These are phyloP conservation scores for Globisporangium heterothallicum DNA, from an alignment of 352 stramenopile species.

Conservation along the genomic window DNA sequence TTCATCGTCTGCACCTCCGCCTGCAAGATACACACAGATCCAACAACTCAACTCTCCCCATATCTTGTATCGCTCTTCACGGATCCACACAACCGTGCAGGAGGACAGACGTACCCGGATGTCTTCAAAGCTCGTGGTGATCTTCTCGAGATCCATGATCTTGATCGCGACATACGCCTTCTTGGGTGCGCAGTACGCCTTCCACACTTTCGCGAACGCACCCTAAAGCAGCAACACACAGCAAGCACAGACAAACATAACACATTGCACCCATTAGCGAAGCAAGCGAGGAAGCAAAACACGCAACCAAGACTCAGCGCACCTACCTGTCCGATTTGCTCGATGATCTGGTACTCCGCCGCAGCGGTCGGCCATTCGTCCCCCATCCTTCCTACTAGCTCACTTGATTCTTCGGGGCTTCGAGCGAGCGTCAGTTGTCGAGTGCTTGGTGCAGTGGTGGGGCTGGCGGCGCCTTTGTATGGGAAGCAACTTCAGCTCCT, in stretches of 20 bases:
- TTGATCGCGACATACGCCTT: conserved; percentile 95
- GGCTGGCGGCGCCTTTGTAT: too few relatives aligned
- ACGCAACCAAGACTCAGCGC: neutral
- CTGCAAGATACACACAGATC: conserved; percentile 22
- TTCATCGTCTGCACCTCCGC: conserved; percentile 98
- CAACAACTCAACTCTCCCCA: too few relatives aligned
- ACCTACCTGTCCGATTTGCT: conserved; percentile 82
- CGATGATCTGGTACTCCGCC: conserved; percentile 85
- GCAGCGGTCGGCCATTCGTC: conserved; percentile 84
- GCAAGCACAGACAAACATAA: neutral
- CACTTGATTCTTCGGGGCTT: neutral
- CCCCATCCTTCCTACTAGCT: conserved; percentile 40
- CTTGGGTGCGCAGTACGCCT: conserved; percentile 88
- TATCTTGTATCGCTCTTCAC: neutral
- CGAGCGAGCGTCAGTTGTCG: neutral
- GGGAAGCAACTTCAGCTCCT: neutral
- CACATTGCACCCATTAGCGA: neutral
- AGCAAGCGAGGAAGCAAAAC: neutral
- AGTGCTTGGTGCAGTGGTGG: neutral
- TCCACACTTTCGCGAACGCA: conserved; percentile 98
- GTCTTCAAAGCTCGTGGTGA: conserved; percentile 93
- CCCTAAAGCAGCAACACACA: conserved; percentile 50
- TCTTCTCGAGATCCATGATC: conserved; percentile 99
- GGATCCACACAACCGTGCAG: neutral
- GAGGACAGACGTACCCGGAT: conserved; percentile 68